Base-by-base conservation (phyloP, 208 protist species). In the Herpetomonas samuelpessoai region DNA sequence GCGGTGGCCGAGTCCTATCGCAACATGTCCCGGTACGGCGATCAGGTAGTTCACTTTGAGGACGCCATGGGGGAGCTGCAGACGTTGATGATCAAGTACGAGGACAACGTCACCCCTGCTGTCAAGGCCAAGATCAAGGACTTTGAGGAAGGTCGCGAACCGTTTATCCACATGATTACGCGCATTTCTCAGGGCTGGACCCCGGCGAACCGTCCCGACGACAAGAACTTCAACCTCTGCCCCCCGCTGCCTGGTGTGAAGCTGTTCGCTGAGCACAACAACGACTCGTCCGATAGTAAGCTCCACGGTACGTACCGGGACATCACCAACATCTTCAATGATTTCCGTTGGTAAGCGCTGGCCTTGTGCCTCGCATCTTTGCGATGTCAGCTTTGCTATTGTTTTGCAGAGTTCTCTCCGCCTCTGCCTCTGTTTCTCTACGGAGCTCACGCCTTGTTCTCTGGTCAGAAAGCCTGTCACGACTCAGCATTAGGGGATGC, bases 11-110 rank as follows among this genome's bases (percentile, higher is more conserved):
- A 92, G 57, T 88, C 85, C 22, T 90, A 90, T 58, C 76, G 79
- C 4, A 83, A 86, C 68, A 92, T 91, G 83, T 90, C 85, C n/a
- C 85, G 83, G 50, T 89, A 92, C 61, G 88, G 88, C 25, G 88
- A 95, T 46, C 88, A 92, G 68, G 70, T 92, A 28, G 86, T 95
- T 38, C 79, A 95, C 72, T 87, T 77, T 61, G 49, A 62, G 46
- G 79, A 91, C 51, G 75, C 82, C 10, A 91, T 95, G 83, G 82
- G 79, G 16, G 60, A 92, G 55, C 74, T 95, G 21, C 71, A 95
- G 39, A 86, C 78, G 35, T 58, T 92, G n/a, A 90, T 90, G 83
- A 63, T 92, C 12, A 30, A 76, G 16, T 95, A 80, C 62, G 85
- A 95, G 52, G 71, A 81, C 44, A 50, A 90, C 60, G 25, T 95